Conservation (phyloP, 225 moss, liverwort and hornwort genomes). For the Climacium dendroides region DNA sequence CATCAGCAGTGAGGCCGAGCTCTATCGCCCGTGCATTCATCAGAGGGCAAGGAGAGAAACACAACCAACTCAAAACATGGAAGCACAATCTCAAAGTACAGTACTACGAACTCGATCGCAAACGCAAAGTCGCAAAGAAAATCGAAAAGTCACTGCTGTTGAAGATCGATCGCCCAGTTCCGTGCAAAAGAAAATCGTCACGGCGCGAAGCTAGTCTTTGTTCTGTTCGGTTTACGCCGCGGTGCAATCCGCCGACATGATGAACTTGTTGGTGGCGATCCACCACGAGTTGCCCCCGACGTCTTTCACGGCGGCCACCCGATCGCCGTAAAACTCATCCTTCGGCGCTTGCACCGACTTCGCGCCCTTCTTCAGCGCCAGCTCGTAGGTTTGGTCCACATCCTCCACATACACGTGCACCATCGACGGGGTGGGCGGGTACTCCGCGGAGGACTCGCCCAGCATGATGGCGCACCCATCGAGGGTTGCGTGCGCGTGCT, state of each 20-base stretch:
- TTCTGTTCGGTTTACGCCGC: not conserved
- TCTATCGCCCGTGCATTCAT: not conserved
- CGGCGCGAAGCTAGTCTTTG: no score
- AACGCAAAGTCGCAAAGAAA: not conserved
- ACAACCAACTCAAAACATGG: not conserved
- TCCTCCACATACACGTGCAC: conserved; percentile 10
- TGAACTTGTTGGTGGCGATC: conserved; percentile 15
- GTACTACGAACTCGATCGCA: not conserved
- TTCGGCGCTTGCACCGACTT: not conserved
- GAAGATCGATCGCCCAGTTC: not conserved
- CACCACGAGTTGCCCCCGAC: conserved; percentile 9
- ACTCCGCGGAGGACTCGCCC: not conserved
- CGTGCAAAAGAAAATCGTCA: not conserved
- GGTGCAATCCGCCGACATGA: not conserved
- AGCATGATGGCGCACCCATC: not conserved
- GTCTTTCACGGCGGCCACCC: conserved; percentile 1
- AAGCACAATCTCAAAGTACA: not conserved
- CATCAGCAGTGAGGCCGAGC: not conserved
- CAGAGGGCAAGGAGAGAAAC: not conserved
- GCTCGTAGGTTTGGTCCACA: not conserved
- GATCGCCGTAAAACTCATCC: conserved; percentile 17
- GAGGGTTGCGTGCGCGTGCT: not conserved
- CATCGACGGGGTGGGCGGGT: not conserved
- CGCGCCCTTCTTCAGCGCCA: not conserved
- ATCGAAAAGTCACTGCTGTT: not conserved